A percentile compares a stretch with the other conserved stretches of the same genome.
These are phyloP conservation scores for Sclerotinia sclerotiorum DNA, from an alignment of 2,329 filamentous ascomycete genomes.

Conservation along the genomic window DNA sequence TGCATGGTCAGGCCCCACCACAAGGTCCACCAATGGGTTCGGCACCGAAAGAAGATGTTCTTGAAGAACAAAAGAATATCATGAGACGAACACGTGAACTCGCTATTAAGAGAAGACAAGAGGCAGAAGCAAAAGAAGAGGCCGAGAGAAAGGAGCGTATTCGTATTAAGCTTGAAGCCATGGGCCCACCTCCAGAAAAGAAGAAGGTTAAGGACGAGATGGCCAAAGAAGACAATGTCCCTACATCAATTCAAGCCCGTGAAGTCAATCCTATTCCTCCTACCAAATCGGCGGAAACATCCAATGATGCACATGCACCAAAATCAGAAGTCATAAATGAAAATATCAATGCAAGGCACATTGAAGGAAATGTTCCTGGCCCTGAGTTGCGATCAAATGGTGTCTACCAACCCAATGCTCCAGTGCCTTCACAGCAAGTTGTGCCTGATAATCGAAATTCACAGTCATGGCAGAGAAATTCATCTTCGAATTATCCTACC, in stretches of 20 bases:
- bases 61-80: conserved; percentile 65
- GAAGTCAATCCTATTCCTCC: conserved; percentile 26
- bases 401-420: conserved; percentile 35
- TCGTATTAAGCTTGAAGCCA: conserved; percentile 67
- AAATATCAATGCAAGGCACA: not conserved
- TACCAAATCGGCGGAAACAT: conserved; percentile 26
- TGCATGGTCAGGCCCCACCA: conserved; percentile 23
- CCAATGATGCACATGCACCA: conserved; percentile 25
- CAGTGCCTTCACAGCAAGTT: conserved; percentile 28
- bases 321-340: conserved; percentile 25
- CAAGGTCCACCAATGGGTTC: conserved; percentile 38
- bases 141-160: conserved; percentile 70
- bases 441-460: conserved; percentile 32
- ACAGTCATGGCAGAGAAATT: conserved; percentile 39
- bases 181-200: conserved; percentile 64
- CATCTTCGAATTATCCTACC: conserved; percentile 45
- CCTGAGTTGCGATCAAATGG: conserved; percentile 31
- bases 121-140: conserved; percentile 70
- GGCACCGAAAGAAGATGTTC: conserved; percentile 52
- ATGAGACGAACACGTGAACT: conserved; percentile 71
- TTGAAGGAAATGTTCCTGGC: conserved; percentile 25
- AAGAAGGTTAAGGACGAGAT: conserved; percentile 56
- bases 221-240: conserved; percentile 47
- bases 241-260: conserved; percentile 39
- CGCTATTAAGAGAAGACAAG: conserved; percentile 65